These are phyloP conservation scores for Allium sativum DNA, from an alignment of 106 monocot genomes.

Conservation along the genomic window DNA sequence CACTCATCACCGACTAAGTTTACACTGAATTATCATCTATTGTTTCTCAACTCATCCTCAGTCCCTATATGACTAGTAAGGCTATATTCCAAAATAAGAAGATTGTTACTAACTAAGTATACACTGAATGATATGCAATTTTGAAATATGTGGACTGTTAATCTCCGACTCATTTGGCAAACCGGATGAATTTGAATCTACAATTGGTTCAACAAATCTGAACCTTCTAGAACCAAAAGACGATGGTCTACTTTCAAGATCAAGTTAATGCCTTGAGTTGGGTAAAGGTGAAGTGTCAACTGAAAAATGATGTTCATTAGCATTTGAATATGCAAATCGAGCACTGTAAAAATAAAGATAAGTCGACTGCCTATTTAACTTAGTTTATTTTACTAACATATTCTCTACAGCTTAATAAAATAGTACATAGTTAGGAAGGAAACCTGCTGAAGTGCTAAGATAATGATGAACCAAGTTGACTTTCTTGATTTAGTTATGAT, in stretches of 20 bases:
- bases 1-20: too few species aligned
- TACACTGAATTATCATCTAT: too few species aligned
- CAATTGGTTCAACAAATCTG: conserved; percentile 31
- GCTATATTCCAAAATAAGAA: too few species aligned
- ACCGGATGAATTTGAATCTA: conserved; percentile 23
- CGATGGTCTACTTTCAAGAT: conserved; percentile 41
- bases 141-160: conserved; percentile 14
- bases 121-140: conserved; percentile 20
- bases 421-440: background rate
- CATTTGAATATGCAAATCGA: conserved; percentile 27
- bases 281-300: conserved; percentile 35
- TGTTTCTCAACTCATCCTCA: too few species aligned
- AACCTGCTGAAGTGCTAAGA: conserved; percentile 37
- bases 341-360: conserved; percentile 15
- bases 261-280: conserved; percentile 35
- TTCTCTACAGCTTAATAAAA: background rate
- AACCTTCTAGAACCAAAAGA: conserved; percentile 56
- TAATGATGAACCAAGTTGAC: conserved; percentile 20
- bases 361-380: background rate
- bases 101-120: too few species aligned
- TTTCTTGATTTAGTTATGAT: conserved; percentile 28
- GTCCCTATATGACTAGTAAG: too few species aligned
- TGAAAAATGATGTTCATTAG: conserved; percentile 34
- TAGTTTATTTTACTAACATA: background rate
- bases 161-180: conserved; percentile 24